Evolutionary conservation across 306 rosid genomes (phyloP).

Genomic region (Purshia tridentata): DNA sequence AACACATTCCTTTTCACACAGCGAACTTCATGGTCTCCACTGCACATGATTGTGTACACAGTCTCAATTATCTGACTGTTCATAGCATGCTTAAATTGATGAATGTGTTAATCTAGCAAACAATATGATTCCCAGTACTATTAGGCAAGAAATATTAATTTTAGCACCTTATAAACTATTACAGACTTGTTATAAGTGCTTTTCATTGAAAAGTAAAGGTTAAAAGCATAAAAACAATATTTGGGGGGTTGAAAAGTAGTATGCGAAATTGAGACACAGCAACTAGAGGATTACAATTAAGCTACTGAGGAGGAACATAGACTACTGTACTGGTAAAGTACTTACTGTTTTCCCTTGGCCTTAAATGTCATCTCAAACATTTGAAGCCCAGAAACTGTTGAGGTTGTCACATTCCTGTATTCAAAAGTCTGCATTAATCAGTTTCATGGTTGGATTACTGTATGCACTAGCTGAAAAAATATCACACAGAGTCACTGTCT

Average conservation of each 20-base stretch:
- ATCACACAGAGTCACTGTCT: neutral
- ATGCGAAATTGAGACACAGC: neutral
- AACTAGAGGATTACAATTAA: neutral
- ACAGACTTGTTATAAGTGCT: neutral
- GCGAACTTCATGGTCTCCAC: constrained; percentile 40
- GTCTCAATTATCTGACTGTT: neutral
- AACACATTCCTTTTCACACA: constrained; percentile 39
- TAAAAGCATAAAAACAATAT: neutral
- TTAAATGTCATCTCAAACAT: constrained; percentile 25
- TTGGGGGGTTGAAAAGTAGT: neutral
- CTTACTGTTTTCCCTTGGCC: constrained; percentile 43
- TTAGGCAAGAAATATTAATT: no score
- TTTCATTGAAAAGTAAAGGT: neutral
- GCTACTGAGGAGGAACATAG: neutral
- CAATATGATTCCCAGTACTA: neutral
- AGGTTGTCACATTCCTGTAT: constrained; percentile 38
- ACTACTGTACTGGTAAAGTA: neutral
- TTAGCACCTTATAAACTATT: no score
- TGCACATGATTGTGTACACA: neutral
- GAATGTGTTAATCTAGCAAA: neutral
- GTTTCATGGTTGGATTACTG: neutral
- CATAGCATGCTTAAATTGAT: neutral
- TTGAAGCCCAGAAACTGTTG: constrained; percentile 39
- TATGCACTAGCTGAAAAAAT: neutral
- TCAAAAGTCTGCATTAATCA: neutral